Base-by-base conservation (phyloP, 208 protist genomes). In the Trypanosoma caninum region DNA sequence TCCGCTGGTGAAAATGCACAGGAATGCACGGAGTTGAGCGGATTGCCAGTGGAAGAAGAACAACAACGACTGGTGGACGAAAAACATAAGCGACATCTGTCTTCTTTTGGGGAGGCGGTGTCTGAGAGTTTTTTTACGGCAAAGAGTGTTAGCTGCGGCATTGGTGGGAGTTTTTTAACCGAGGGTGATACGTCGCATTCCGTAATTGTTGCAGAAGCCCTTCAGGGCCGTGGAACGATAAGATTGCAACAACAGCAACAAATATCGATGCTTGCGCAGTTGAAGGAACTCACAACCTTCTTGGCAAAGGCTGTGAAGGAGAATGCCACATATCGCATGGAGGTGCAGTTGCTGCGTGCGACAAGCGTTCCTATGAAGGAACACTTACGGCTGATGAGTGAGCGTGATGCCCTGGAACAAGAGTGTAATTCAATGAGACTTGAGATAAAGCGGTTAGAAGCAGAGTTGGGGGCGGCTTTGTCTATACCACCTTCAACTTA, bases 281-380 rank as follows among this genome's bases (percentile, higher is more conserved):
- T 67, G 25, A 27, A 71, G 14, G 46, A 56, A 11, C 61, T 84
- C 5, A 72, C 64, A 8, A n/a, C 44, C 38, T 33, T 61, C 33
- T 47, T 84, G 20, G 58, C 69, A 35, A 58, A 50, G 23, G 69
- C 78, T 34, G 72, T 79, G n/a, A 65, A 65, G 25, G 82, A 89
- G 27, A 82, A 75, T 50, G 72, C 54, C 27, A 7, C 28, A 55
- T 72, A 76, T 56, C 62, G 78, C 16, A 57, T 72, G 47, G 72
- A 82, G 25, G 25, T 83, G 11, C 61, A 41, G 28, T 45, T 69
- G 11, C 54, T 85, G 28, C 69, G 62, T n/a, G 56, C 73, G 10
- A 74, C 72, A 5, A 75, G 69, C 5, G 72, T 89, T 10, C 63
- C 70, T 10, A 10, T 80, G 1, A 71, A 71, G 0, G 37, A 58